Percentiles rank a stretch among this genome's conserved stretches.
Conservation (phyloP, 768 basidiomycete species). For the Collybia nuda region DNA sequence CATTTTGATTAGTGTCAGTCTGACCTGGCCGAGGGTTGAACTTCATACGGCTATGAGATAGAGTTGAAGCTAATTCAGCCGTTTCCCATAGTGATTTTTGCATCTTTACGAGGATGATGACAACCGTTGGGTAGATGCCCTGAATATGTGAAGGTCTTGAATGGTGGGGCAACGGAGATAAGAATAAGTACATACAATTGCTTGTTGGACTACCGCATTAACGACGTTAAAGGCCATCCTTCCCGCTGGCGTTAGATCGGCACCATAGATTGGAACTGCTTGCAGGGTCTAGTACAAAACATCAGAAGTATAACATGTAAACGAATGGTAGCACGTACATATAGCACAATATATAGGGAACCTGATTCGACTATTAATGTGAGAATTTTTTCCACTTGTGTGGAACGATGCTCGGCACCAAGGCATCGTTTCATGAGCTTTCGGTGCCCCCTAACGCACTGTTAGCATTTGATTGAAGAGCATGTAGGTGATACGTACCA, state of each 20-base stretch:
- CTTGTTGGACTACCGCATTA: slow-evolving; percentile 28
- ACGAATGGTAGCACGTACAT: slow-evolving; percentile 14
- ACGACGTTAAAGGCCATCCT: slow-evolving; percentile 22
- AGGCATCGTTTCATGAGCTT: slow-evolving; percentile 21
- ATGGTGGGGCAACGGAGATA: not conserved
- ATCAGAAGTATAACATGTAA: not conserved
- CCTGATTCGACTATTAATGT: slow-evolving; percentile 28
- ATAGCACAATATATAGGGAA: slow-evolving; percentile 23
- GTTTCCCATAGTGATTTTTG: slow-evolving; percentile 27
- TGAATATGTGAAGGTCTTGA: slow-evolving; percentile 2
- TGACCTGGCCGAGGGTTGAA: no score
- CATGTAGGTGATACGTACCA: slow-evolving; percentile 13
- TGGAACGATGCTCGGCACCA: slow-evolving; percentile 21
- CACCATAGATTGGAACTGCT: slow-evolving; percentile 27
- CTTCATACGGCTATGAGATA: no score
- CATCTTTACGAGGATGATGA: slow-evolving; percentile 27
- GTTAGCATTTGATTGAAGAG: not conserved
- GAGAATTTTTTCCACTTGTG: slow-evolving; percentile 25
- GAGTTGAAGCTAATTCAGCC: slow-evolving; percentile 8
- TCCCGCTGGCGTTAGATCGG: slow-evolving; percentile 18
- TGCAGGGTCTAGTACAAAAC: slow-evolving; percentile 20
- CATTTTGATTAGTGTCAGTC: no score
- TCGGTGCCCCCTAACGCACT: slow-evolving; percentile 18
- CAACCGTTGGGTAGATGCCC: slow-evolving; percentile 29
- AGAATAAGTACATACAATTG: slow-evolving; percentile 14